Percentiles rank a stretch among this genome's conserved stretches.
phyloP scores from a whole-genome alignment of 768 basidiomycete genomes.

The Suillus paluster region DNA sequence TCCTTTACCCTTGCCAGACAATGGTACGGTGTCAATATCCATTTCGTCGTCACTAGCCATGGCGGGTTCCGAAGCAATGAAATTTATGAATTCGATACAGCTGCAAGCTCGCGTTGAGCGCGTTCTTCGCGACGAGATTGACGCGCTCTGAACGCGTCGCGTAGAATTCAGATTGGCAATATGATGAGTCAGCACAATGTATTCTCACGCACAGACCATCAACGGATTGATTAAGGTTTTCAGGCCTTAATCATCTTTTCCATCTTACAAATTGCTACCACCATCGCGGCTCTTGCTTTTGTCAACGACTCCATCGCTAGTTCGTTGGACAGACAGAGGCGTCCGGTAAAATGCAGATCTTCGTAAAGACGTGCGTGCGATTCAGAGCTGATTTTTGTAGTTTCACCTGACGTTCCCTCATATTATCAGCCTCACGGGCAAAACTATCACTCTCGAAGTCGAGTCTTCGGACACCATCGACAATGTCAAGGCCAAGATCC shows the following conservation, averaged over 20 bases:
- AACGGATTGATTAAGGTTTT: slow-evolving; percentile 39
- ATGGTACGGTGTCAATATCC: slow-evolving; percentile 44
- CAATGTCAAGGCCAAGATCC: slow-evolving; percentile 97
- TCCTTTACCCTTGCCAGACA: slow-evolving; percentile 51
- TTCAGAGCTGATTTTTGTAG: slow-evolving; percentile 4
- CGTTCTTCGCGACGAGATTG: slow-evolving; percentile 28
- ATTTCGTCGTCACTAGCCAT: slow-evolving; percentile 65
- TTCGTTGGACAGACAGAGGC: slow-evolving; percentile 90
- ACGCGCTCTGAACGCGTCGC: slow-evolving; percentile 6
- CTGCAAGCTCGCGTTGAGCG: not conserved
- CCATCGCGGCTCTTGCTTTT: slow-evolving; percentile 65
- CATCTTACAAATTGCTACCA: slow-evolving; percentile 19
- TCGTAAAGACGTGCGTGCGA: slow-evolving; percentile 87
- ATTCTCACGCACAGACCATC: slow-evolving; percentile 50
- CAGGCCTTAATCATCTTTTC: slow-evolving; percentile 20
- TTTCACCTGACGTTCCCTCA: slow-evolving; percentile 9
- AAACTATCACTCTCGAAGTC: slow-evolving; percentile 98
- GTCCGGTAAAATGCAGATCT: slow-evolving; percentile 91
- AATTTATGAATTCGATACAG: slow-evolving; percentile 3
- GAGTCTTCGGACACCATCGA: slow-evolving; percentile 97
- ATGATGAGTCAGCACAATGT: slow-evolving; percentile 24
- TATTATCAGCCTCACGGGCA: slow-evolving; percentile 85
- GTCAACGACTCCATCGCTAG: slow-evolving; percentile 92
- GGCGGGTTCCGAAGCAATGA: not conserved
- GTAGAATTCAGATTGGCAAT: not conserved